These are phyloP conservation scores for Sphaerobolus stellatus DNA, from an alignment of 1,284 basidiomycete species.

Conservation along the genomic window DNA sequence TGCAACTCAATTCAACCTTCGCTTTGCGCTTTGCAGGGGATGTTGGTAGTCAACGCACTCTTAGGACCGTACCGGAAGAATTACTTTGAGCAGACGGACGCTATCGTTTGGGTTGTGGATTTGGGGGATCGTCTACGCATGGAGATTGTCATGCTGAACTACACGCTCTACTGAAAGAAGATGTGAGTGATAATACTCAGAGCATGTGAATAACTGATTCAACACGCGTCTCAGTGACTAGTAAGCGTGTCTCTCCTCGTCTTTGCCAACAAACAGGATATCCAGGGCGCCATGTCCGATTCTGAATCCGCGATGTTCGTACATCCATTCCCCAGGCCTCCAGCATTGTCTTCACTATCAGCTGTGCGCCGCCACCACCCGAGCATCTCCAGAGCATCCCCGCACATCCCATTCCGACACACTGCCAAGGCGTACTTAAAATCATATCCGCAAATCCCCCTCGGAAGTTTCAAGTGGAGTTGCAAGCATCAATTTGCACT, in stretches of 20 bases:
- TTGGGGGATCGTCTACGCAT: conserved; percentile 89
- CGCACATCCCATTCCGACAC: too few relatives aligned
- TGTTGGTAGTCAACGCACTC: conserved; percentile 93
- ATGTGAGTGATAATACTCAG: conserved; percentile 56
- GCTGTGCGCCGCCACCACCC: too few relatives aligned
- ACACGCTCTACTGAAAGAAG: conserved; percentile 82
- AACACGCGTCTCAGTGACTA: conserved; percentile 61
- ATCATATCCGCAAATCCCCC: too few relatives aligned
- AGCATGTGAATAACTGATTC: conserved; percentile 14
- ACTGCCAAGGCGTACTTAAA: too few relatives aligned
- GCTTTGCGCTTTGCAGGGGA: conserved; percentile 90
- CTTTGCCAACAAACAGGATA: conserved; percentile 99
- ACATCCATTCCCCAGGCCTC: too few relatives aligned
- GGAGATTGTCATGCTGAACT: conserved; percentile 88
- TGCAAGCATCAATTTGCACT: too few relatives aligned
- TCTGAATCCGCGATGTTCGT: conserved; percentile 73
- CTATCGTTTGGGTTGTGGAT: conserved; percentile 98
- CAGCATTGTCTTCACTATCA: too few relatives aligned
- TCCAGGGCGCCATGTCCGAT: conserved; percentile 81
- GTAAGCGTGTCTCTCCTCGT: conserved; percentile 94
- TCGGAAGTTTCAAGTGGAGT: too few relatives aligned
- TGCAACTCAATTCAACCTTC: too few relatives aligned
- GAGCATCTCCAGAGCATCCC: too few relatives aligned
- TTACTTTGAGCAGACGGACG: conserved; percentile 99
- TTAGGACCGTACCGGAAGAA: conserved; percentile 98